These are phyloP conservation scores for Coniosporium apollinis DNA, from an alignment of 495 filamentous ascomycete species.

Conservation along the genomic window DNA sequence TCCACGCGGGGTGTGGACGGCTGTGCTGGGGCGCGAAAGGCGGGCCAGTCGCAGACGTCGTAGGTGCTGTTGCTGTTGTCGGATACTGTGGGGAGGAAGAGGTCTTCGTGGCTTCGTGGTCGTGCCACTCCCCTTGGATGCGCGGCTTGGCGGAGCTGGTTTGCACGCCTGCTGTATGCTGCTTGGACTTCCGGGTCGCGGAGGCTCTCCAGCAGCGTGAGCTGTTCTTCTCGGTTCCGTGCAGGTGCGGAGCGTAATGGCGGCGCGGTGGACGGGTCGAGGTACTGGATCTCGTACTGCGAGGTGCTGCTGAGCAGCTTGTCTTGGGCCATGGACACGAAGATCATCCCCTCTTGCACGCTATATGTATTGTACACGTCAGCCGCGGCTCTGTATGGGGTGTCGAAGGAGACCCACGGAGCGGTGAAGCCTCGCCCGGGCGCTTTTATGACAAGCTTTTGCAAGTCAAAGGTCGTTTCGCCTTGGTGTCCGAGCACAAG, in stretches of 20 bases:
- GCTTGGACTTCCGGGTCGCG: constrained; percentile 13
- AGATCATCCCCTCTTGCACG: constrained; percentile 86
- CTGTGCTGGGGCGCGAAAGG: constrained; percentile 3
- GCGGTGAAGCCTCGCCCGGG: constrained; percentile 66
- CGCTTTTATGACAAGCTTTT: constrained; percentile 76
- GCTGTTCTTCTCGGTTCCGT: constrained; percentile 4
- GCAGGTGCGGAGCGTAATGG: constrained; percentile 2
- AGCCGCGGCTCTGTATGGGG: neutral
- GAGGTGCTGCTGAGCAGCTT: constrained; percentile 59
- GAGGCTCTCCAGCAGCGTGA: constrained; percentile 18
- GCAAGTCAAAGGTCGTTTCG: constrained; percentile 58
- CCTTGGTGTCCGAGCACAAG: constrained; percentile 67
- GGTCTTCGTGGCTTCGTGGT: neutral
- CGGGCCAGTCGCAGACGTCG: neutral
- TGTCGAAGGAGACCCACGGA: constrained; percentile 45
- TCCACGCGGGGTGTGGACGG: constrained; percentile 1
- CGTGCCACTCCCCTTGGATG: neutral
- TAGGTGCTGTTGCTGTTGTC: constrained; percentile 1
- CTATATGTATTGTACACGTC: constrained; percentile 27
- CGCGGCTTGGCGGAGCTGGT: neutral
- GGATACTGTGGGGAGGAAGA: neutral
- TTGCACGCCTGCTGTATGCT: neutral
- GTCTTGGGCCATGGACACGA: constrained; percentile 68
- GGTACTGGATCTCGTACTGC: constrained; percentile 58
- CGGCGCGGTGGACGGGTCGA: constrained; percentile 2